Conservation (phyloP, 257 asterid species). For the Nicotiana sylvestris region DNA sequence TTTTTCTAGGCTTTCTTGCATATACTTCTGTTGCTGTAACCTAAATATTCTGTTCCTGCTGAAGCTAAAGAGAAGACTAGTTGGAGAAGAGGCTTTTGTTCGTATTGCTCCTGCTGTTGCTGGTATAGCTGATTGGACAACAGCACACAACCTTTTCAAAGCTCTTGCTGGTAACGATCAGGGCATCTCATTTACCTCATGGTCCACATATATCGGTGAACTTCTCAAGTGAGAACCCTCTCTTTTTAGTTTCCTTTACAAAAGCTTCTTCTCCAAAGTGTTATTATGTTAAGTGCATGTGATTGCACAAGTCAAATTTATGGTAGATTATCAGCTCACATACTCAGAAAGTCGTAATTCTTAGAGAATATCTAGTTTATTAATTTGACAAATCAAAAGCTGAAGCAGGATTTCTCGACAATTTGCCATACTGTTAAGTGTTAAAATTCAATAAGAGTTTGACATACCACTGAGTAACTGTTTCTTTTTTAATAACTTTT, state of each 20-base stretch:
- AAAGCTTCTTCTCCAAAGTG: background rate
- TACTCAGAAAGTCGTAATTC: background rate
- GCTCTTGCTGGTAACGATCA: conserved; percentile 75
- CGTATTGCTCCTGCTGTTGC: conserved; percentile 95
- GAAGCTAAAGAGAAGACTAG: conserved; percentile 56
- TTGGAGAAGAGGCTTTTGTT: conserved; percentile 91
- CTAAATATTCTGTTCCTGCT: conserved; percentile 13
- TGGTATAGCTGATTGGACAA: conserved; percentile 92
- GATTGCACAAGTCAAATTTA: background rate
- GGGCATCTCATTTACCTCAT: conserved; percentile 66
- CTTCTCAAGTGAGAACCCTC: conserved; percentile 73
- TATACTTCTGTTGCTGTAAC: background rate
- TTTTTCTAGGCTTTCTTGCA: background rate
- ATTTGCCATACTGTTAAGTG: background rate
- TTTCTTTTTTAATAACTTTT: too few species aligned
- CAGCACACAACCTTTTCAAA: conserved; percentile 83
- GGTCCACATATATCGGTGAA: conserved; percentile 78
- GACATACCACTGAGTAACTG: too few species aligned
- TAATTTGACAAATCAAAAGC: background rate
- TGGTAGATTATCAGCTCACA: background rate
- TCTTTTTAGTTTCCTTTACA: conserved; percentile 2
- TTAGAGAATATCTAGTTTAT: background rate
- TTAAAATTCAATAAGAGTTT: too few species aligned
- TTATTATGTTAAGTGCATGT: background rate
- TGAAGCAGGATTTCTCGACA: background rate